phyloP scores from a whole-genome alignment of 768 basidiomycete species.

The Leccinum truebloodii region DNA sequence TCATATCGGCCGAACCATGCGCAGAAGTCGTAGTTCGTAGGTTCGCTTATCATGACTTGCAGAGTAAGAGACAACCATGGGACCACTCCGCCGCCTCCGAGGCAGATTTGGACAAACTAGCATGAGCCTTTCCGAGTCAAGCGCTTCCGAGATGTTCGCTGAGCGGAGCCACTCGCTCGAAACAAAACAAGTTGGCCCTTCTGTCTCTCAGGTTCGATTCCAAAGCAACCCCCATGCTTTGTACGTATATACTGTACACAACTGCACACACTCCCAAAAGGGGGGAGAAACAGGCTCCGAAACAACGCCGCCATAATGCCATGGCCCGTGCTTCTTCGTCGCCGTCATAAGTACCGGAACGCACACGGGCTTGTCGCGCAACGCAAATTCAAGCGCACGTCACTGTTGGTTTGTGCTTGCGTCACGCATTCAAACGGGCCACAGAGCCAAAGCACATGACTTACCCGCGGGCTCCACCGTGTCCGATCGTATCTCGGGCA shows the following conservation, averaged over 20 bases:
- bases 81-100: not conserved
- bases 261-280: not conserved
- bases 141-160: not conserved
- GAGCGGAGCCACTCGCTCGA: not conserved
- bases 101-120: not conserved
- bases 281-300: not conserved
- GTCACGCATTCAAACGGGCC: conserved; percentile 3
- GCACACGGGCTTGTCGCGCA: not conserved
- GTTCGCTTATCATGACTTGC: not conserved
- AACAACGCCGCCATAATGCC: not conserved
- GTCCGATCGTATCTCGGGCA: conserved; percentile 10
- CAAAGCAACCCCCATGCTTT: not conserved
- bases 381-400: not conserved
- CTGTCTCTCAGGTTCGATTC: not conserved
- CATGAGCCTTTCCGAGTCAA: not conserved
- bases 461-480: not conserved
- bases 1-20: not conserved
- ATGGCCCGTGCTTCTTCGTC: not conserved
- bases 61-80: not conserved
- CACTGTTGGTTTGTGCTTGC: not conserved
- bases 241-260: conserved; percentile 7
- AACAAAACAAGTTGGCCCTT: not conserved
- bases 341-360: conserved; percentile 1
- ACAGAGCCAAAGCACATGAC: not conserved
- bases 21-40: not conserved